A percentile compares a stretch with the other conserved stretches of the same genome.
These are phyloP conservation scores for Rhododendron mucronatum DNA, from an alignment of 148 eudicot genomes.

Conservation along the genomic window DNA sequence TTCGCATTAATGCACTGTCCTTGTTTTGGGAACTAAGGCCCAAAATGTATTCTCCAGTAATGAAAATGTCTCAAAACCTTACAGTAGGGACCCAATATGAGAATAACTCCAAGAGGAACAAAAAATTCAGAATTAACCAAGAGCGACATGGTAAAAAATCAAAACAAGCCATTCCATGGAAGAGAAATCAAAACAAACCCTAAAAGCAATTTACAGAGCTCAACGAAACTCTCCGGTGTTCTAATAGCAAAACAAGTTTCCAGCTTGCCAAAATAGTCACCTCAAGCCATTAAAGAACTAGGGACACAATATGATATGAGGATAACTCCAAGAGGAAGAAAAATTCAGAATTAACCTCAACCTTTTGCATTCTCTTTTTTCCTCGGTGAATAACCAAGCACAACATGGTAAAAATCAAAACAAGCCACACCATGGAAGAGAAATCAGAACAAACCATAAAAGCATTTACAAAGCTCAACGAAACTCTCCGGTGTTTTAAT, in stretches of 20 bases:
- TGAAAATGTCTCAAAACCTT: too few relatives aligned
- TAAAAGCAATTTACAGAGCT: neutral
- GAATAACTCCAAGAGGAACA: too few relatives aligned
- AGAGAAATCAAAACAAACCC: too few relatives aligned
- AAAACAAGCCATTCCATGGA: too few relatives aligned
- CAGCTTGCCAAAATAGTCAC: neutral
- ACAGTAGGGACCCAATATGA: too few relatives aligned
- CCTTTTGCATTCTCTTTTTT: neutral
- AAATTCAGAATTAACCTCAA: neutral
- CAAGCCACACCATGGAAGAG: neutral
- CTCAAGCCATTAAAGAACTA: conserved; percentile 19
- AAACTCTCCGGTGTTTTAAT: neutral
- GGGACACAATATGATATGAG: neutral
- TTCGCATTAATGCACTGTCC: neutral
- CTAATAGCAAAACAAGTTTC: neutral
- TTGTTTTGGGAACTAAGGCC: neutral
- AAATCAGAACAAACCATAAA: neutral
- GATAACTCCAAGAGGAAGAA: neutral
- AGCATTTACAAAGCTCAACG: conserved; percentile 3
- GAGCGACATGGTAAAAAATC: too few relatives aligned
- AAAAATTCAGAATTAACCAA: too few relatives aligned
- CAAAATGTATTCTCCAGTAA: too few relatives aligned
- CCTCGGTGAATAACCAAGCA: neutral
- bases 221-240: neutral
- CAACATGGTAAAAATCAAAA: neutral